Evolutionary conservation across 108 stramenopile species (phyloP).

Genomic region (Halocafeteria seosinensis): DNA sequence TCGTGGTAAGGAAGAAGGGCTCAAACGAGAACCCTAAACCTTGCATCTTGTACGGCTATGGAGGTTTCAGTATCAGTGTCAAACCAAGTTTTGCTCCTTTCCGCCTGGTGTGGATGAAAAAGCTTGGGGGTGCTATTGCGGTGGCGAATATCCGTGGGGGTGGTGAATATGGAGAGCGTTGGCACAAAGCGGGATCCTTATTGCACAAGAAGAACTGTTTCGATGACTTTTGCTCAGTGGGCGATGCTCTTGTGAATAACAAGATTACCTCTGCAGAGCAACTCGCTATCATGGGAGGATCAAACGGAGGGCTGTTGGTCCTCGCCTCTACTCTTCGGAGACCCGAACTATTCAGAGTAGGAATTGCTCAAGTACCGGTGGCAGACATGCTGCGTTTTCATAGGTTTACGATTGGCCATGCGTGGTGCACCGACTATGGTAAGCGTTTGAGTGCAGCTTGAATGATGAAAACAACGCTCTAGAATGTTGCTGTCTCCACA

Average conservation of each 20-base stretch:
- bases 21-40: constrained; percentile 2
- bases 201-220: constrained; percentile 66
- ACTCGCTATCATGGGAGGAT: constrained; percentile 75
- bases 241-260: constrained; percentile 49
- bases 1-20: constrained; percentile 16
- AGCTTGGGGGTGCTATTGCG: constrained; percentile 65
- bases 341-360: constrained; percentile 80
- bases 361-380: constrained; percentile 78
- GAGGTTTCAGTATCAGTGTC: constrained; percentile 85
- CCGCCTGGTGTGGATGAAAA: constrained; percentile 63
- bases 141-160: constrained; percentile 88
- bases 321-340: constrained; percentile 58
- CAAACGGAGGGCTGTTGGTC: constrained; percentile 80
- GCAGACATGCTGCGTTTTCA: constrained; percentile 74
- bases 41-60: constrained; percentile 57
- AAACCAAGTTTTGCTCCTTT: constrained; percentile 61
- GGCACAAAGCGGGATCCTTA: constrained; percentile 67
- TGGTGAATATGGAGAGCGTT: constrained; percentile 65
- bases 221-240: constrained; percentile 85
- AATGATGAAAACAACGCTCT: too few relatives aligned
- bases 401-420: constrained; percentile 60
- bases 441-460: too few relatives aligned
- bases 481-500: too few relatives aligned
- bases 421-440: constrained; percentile 97
- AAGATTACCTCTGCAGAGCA: constrained; percentile 56